These are phyloP conservation scores for Hondaea fermentalgiana DNA, from an alignment of 108 stramenopile genomes.

Conservation along the genomic window DNA sequence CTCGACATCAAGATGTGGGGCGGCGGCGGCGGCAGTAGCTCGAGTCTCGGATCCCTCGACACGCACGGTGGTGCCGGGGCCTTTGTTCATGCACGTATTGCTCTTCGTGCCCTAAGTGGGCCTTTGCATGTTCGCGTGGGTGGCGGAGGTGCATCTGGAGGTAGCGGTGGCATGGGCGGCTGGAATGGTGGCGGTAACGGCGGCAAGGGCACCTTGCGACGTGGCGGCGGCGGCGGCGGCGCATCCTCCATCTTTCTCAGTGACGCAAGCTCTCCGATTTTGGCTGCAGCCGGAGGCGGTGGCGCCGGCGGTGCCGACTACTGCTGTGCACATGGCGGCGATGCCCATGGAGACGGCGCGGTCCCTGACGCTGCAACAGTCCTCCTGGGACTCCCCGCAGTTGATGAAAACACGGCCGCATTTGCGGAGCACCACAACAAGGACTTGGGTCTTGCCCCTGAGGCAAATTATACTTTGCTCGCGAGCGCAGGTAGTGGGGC, in stretches of 20 bases:
- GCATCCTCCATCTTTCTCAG: not conserved
- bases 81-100: not conserved
- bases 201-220: not conserved
- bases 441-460: not conserved
- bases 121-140: not conserved
- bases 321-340: not conserved
- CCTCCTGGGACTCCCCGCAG: not conserved
- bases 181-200: not conserved
- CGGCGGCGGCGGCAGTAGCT: not conserved
- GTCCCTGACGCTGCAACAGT: not conserved
- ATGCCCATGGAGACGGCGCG: not conserved
- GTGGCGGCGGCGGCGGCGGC: constrained; percentile 1
- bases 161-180: not conserved
- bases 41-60: not conserved
- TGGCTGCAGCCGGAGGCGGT: not conserved
- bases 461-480: not conserved
- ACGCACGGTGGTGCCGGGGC: not conserved
- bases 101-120: not conserved
- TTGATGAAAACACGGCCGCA: not conserved
- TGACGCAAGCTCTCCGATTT: not conserved
- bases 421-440: not conserved
- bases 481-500: not conserved
- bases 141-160: not conserved
- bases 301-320: not conserved
- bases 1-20: not conserved